Percentiles rank a stretch among this genome's conserved stretches.
These are phyloP conservation scores for Inga oerstediana DNA, from an alignment of 306 rosid genomes.

Conservation along the genomic window DNA sequence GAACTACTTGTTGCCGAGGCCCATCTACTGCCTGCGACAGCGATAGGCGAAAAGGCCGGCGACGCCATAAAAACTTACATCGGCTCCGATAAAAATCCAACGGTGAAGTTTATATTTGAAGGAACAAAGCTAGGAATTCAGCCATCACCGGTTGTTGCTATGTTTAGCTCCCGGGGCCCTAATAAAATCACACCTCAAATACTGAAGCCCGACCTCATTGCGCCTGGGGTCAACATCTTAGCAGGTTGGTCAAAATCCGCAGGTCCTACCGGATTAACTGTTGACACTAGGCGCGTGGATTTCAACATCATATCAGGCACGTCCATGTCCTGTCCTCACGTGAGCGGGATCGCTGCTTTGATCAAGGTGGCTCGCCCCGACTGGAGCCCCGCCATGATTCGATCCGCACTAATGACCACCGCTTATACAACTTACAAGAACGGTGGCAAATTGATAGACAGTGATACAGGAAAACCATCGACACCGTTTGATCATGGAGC, in stretches of 20 bases:
- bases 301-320: constrained; percentile 80
- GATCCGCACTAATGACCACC: constrained; percentile 86
- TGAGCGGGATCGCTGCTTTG: constrained; percentile 72
- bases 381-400: constrained; percentile 81
- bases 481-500: constrained; percentile 75
- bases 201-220: constrained; percentile 77
- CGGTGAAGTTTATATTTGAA: constrained; percentile 47
- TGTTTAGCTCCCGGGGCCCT: constrained; percentile 84
- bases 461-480: constrained; percentile 54
- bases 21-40: constrained; percentile 58
- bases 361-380: constrained; percentile 67
- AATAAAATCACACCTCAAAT: constrained; percentile 54
- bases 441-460: constrained; percentile 48
- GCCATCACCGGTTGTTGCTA: constrained; percentile 81
- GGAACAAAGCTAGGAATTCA: constrained; percentile 64
- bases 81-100: constrained; percentile 47
- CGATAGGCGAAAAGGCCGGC: constrained; percentile 56
- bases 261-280: constrained; percentile 43
- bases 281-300: constrained; percentile 66
- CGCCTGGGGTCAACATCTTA: constrained; percentile 83
- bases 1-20: constrained; percentile 64
- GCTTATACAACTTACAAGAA: constrained; percentile 60
- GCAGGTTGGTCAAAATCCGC: constrained; percentile 57
- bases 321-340: constrained; percentile 95
- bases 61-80: constrained; percentile 49